phyloP scores from a whole-genome alignment of 495 filamentous ascomycete genomes.

The Cryomyces minteri region DNA sequence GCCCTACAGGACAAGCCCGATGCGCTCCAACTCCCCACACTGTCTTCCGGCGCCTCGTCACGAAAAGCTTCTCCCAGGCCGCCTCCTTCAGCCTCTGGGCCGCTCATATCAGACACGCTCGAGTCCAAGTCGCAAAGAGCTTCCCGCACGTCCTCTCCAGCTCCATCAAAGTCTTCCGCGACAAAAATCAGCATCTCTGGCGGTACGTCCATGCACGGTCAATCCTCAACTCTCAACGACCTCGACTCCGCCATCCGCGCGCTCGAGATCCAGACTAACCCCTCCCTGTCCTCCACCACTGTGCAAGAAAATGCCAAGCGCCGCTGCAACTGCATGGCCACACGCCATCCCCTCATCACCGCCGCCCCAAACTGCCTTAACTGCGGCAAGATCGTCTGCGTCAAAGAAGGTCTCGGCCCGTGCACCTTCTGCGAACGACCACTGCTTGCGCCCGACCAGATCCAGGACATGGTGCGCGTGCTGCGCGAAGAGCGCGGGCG shows the following conservation, averaged over 20 bases:
- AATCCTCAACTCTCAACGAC: conserved; percentile 57
- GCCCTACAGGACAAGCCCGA: conserved; percentile 22
- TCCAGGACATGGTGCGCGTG: conserved; percentile 70
- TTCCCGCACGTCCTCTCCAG: conserved; percentile 30
- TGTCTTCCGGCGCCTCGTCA: conserved; percentile 7
- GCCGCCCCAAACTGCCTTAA: conserved; percentile 82
- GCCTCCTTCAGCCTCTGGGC: conserved; percentile 53
- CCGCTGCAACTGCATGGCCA: conserved; percentile 70
- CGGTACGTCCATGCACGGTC: conserved; percentile 58
- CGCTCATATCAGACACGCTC: conserved; percentile 51
- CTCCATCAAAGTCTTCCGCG: conserved; percentile 10
- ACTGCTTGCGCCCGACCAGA: conserved; percentile 48
- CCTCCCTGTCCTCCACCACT: conserved; percentile 32
- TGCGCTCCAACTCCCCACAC: conserved; percentile 20
- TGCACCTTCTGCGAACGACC: conserved; percentile 79
- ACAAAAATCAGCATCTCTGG: conserved; percentile 51
- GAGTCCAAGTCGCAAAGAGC: conserved; percentile 22
- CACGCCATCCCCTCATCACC: conserved; percentile 64
- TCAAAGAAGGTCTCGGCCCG: conserved; percentile 83
- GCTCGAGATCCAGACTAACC: conserved; percentile 80
- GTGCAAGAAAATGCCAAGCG: conserved; percentile 24
- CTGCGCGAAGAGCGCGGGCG: conserved; percentile 72
- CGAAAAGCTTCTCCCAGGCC: conserved; percentile 27
- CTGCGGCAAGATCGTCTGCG: conserved; percentile 94
- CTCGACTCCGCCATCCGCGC: conserved; percentile 82